Conservation (phyloP, 1,139 yeast genomes). For the Kodamaea suecica region DNA sequence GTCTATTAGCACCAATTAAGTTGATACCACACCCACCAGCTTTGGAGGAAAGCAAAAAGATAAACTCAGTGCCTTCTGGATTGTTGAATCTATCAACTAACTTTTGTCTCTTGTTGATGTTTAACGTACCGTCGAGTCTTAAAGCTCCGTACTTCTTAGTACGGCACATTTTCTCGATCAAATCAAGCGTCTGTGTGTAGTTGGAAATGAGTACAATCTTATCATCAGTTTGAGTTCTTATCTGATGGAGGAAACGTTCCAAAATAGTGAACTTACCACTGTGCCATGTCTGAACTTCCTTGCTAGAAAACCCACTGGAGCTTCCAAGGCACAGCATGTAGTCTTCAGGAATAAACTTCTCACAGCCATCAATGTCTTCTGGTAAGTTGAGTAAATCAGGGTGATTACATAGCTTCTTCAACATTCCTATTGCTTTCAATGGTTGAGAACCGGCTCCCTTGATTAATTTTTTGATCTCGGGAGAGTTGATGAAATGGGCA, state of each 20-base stretch:
- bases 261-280: slow-evolving; percentile 63
- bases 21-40: slow-evolving; percentile 99
- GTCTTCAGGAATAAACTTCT: slow-evolving; percentile 67
- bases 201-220: slow-evolving; percentile 92
- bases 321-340: slow-evolving; percentile 43
- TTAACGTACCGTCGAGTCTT: slow-evolving; percentile 90
- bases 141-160: slow-evolving; percentile 70
- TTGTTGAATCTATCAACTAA: slow-evolving; percentile 88
- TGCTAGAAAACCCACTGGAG: slow-evolving; percentile 37
- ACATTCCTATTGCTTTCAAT: slow-evolving; percentile 80
- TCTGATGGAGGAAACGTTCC: slow-evolving; percentile 74
- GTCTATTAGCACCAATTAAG: slow-evolving; percentile 90
- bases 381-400: slow-evolving; percentile 82
- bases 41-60: slow-evolving; percentile 84
- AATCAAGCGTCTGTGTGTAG: slow-evolving; percentile 89
- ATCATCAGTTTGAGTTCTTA: slow-evolving; percentile 79
- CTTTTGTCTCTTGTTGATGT: slow-evolving; percentile 87
- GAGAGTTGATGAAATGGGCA: slow-evolving; percentile 73
- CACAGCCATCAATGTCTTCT: slow-evolving; percentile 70
- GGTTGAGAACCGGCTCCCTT: slow-evolving; percentile 80
- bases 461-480: slow-evolving; percentile 69
- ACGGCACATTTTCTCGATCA: slow-evolving; percentile 85
- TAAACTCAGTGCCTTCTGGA: slow-evolving; percentile 85
- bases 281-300: slow-evolving; percentile 58
- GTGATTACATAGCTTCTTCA: slow-evolving; percentile 89